Percentiles rank a stretch among this genome's conserved stretches.
These are phyloP conservation scores for Aspergillus ustus DNA, from an alignment of 2,329 filamentous ascomycete genomes.

Conservation along the genomic window DNA sequence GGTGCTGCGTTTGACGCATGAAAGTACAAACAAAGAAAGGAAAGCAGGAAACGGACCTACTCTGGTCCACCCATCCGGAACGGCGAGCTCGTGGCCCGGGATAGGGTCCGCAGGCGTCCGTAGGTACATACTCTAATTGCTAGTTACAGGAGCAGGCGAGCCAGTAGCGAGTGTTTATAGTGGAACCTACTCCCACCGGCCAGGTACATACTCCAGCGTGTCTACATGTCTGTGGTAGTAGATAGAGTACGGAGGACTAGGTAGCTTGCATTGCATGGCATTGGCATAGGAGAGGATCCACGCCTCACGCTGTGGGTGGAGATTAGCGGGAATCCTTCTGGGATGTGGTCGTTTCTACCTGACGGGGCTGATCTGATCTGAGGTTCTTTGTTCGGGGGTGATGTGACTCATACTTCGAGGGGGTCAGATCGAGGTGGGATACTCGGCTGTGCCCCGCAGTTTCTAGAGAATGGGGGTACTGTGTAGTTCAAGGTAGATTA, in stretches of 20 bases:
- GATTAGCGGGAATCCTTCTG: slow-evolving; percentile 6
- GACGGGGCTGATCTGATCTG: neutral
- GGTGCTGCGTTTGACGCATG: neutral
- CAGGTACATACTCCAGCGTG: neutral
- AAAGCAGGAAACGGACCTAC: too few species aligned
- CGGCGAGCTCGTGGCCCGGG: neutral
- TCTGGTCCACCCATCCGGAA: neutral
- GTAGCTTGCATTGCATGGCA: slow-evolving; percentile 24
- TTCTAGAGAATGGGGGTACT: neutral
- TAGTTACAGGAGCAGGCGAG: neutral
- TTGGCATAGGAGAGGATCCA: slow-evolving; percentile 4
- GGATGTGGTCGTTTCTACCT: neutral
- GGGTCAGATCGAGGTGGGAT: slow-evolving; percentile 12
- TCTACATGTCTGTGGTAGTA: neutral
- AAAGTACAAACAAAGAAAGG: neutral
- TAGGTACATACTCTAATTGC: neutral
- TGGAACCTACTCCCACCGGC: neutral
- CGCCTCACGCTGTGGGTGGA: slow-evolving; percentile 16
- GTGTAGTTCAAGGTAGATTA: neutral
- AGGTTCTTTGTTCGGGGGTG: neutral
- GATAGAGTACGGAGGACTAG: neutral
- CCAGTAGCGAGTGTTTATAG: neutral
- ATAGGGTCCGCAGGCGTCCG: neutral
- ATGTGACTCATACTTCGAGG: slow-evolving; percentile 14
- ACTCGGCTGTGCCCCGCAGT: slow-evolving; percentile 12